A percentile compares a stretch with the other conserved stretches of the same genome.
phyloP scores from a whole-genome alignment of 768 basidiomycete species.

The Candolleomyces aberdarensis region DNA sequence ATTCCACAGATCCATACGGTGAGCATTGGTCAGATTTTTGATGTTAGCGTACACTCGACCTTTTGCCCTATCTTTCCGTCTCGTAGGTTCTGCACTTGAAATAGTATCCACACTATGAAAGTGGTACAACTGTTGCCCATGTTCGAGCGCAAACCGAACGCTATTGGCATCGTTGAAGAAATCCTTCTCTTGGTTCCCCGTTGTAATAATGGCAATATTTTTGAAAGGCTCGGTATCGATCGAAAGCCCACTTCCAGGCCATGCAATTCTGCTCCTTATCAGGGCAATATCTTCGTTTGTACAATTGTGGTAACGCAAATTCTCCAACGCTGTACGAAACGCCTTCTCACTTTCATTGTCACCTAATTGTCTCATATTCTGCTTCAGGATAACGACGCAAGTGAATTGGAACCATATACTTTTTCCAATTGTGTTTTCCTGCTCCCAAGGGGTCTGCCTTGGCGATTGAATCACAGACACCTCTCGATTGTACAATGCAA shows the following conservation, averaged over 20 bases:
- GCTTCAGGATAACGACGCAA: constrained; percentile 28
- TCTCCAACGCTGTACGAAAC: constrained; percentile 25
- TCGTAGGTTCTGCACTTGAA: no score
- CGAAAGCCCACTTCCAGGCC: not conserved
- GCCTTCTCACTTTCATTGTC: constrained; percentile 18
- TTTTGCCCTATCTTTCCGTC: no score
- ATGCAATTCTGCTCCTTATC: constrained; percentile 20
- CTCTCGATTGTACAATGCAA: not conserved
- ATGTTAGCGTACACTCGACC: no score
- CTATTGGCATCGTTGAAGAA: not conserved
- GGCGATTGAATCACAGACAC: not conserved
- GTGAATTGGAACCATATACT: constrained; percentile 32
- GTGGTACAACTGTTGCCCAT: no score
- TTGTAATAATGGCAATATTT: constrained; percentile 36
- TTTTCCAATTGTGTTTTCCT: constrained; percentile 22
- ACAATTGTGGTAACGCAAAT: constrained; percentile 32
- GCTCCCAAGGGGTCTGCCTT: not conserved
- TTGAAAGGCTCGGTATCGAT: constrained; percentile 17
- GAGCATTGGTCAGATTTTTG: no score
- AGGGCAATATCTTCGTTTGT: constrained; percentile 20
- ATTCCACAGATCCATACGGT: no score
- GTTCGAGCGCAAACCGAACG: no score
- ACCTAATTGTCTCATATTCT: constrained; percentile 30
- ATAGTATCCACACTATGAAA: no score
- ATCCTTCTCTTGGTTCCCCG: constrained; percentile 32